Evolutionary conservation across 1,139 yeast genomes (phyloP).

Genomic region (Yarrowia galli): DNA sequence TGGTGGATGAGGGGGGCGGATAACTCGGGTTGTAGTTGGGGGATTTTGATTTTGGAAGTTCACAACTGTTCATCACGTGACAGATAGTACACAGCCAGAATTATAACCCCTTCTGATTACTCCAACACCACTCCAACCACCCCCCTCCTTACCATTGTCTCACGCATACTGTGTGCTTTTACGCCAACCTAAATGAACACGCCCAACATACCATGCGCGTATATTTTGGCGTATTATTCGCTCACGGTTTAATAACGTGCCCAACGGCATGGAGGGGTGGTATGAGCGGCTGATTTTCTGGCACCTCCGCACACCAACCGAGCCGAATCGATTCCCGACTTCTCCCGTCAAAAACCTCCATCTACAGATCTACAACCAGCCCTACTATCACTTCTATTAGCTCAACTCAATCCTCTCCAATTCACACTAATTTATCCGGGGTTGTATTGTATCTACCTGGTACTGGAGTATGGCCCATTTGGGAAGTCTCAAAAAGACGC

Average conservation of each 20-base stretch:
- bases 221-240: conserved; percentile 22
- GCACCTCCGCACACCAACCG: neutral
- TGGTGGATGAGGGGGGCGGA: neutral
- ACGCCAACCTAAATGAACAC: neutral
- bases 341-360: neutral
- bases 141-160: neutral
- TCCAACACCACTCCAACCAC: neutral
- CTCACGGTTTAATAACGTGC: neutral
- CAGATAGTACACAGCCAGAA: neutral
- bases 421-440: neutral
- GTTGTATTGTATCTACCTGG: too few relatives aligned
- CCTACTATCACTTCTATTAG: neutral
- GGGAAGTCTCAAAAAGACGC: neutral
- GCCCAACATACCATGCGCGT: neutral
- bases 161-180: neutral
- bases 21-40: too few relatives aligned
- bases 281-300: neutral
- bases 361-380: neutral
- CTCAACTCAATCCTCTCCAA: neutral
- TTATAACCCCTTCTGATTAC: too few relatives aligned
- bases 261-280: neutral
- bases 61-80: neutral
- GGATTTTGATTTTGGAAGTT: too few relatives aligned
- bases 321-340: neutral
- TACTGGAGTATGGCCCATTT: too few relatives aligned